Conservation (phyloP, 2,329 filamentous ascomycete species). For the Fusarium sp. region DNA sequence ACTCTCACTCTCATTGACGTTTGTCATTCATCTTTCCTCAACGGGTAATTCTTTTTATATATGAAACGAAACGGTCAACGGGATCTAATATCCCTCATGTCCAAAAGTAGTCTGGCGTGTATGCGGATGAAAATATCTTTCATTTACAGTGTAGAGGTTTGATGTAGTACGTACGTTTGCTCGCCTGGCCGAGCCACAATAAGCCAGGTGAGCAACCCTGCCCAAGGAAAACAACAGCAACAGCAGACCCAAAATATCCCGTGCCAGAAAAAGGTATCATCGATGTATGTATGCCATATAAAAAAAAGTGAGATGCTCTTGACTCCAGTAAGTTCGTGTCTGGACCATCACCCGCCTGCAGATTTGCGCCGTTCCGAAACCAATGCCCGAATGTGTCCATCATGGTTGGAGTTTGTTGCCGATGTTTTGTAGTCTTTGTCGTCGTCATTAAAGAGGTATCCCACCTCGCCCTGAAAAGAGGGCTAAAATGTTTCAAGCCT, state of each 20-base stretch:
- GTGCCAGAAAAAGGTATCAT: constrained; percentile 42
- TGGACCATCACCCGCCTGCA: constrained; percentile 38
- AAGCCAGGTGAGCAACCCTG: constrained; percentile 11
- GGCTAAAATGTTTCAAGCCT: constrained; percentile 8
- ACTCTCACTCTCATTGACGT: background rate
- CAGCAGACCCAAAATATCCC: constrained; percentile 19
- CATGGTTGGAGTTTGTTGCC: constrained; percentile 27
- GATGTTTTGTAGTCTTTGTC: constrained; percentile 29
- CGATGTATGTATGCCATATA: constrained; percentile 37
- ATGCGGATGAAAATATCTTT: constrained; percentile 13
- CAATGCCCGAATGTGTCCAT: constrained; percentile 32
- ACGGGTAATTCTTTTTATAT: background rate
- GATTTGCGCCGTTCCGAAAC: constrained; percentile 37
- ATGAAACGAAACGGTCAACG: background rate
- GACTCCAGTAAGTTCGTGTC: constrained; percentile 37
- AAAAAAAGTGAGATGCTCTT: constrained; percentile 35
- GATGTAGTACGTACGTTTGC: constrained; percentile 2
- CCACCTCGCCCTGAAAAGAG: constrained; percentile 3
- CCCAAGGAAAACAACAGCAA: constrained; percentile 16
- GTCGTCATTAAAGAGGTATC: constrained; percentile 39
- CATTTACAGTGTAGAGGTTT: constrained; percentile 19
- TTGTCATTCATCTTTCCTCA: background rate
- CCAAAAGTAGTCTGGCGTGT: background rate
- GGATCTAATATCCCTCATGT: background rate
- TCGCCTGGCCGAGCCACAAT: constrained; percentile 4